Evolutionary conservation across 2,329 filamentous ascomycete genomes (phyloP), one percentile per base, ranked within the genome.

Genomic region (Colletotrichum siamense): DNA sequence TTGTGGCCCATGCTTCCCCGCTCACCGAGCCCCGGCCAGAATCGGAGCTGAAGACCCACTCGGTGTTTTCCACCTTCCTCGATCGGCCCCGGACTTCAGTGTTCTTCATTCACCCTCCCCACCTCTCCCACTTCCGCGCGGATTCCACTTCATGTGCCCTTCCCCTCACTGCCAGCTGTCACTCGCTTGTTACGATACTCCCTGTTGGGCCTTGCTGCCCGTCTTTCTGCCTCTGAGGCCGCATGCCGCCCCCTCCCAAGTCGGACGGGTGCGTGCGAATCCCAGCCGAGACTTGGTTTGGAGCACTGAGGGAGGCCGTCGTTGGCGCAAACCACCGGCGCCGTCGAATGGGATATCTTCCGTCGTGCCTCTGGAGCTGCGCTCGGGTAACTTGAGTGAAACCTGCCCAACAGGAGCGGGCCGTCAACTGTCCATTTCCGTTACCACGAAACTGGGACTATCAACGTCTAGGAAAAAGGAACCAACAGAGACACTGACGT

Each of bases 111-210:
- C 32, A 13, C 34, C 67, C 67, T 39, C 67, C 66, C 72, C 67
- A 49, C 26, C 34, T 59, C 63, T 44, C 13, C 13, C 22, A 28
- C 61, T 39, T 16, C 30, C 18, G 26, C 18, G 18, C 28, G 59
- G 18, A 32, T 49, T 57, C 32, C 39, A 24, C 66, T 70, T 49
- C 39, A 55, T 16, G n/a, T 65, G 44, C 15, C 26, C 44, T 55
- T 34, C n/a, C 71, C 71, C 49, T 61, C 44, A 65, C 26, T 66
- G 72, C 72, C 67, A 74, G 28, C 49, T 74, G 72, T 65, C 49
- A 59, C 26, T 71, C 15, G 44, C 16, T 30, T 18, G 22, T 18
- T 9, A 62, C 18, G 55, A 18, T 39, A 22, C 24, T 28, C 49
- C 65, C 49, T 68, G 36, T 66, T 65, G 12, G 18, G 65, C 13